These are phyloP conservation scores for Coniochaeta sp. DNA, from an alignment of 2,329 filamentous ascomycete genomes.

Conservation along the genomic window DNA sequence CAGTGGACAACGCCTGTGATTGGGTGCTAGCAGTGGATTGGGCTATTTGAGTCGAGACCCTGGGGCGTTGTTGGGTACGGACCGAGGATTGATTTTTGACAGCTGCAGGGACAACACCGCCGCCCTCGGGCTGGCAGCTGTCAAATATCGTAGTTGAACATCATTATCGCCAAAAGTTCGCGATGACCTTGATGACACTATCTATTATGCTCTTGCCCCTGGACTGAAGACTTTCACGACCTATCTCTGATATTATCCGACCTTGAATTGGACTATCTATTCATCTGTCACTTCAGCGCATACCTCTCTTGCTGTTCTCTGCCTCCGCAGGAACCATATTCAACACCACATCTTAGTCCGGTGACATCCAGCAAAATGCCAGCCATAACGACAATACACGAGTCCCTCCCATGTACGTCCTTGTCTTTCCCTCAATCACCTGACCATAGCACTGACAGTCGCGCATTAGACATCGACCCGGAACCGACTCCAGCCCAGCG, in stretches of 20 bases:
- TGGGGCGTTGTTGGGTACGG: background rate
- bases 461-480: constrained; percentile 65
- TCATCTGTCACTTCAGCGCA: background rate
- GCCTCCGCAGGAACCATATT: background rate
- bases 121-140: too few species aligned
- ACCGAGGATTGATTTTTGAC: background rate
- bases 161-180: background rate
- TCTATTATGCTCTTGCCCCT: too few species aligned
- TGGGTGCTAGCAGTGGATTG: background rate
- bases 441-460: background rate
- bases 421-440: constrained; percentile 8
- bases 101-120: background rate
- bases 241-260: too few species aligned
- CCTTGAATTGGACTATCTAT: too few species aligned
- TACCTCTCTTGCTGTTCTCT: background rate
- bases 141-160: too few species aligned
- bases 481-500: constrained; percentile 59
- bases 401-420: constrained; percentile 70
- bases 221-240: too few species aligned
- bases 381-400: constrained; percentile 62
- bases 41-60: background rate
- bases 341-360: background rate
- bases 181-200: too few species aligned
- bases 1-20: background rate
- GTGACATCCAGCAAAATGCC: constrained; percentile 42